Evolutionary conservation across 164 flowering plant species (phyloP), one percentile per base, ranked within the genome.

Genomic region (Aristolochia fimbriata): DNA sequence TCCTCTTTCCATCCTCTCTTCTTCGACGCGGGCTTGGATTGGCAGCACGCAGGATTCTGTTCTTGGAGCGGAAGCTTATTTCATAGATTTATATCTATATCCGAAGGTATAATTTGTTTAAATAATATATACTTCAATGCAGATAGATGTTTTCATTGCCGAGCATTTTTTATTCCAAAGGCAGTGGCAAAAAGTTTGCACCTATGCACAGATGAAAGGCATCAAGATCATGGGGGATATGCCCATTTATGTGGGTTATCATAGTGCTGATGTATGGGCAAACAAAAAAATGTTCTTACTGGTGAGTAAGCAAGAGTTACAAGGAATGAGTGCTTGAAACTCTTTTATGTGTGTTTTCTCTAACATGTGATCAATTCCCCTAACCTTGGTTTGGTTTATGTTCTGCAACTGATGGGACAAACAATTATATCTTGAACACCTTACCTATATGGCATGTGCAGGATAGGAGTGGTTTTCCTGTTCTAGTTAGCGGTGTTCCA

Each of bases 251-350:
- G 97, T 93, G 15, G 99, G 94, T 56, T 88, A 90, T 79, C 99
- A 93, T 68, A 90, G 96, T 78, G 97, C 99, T 41, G 99, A 93
- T 80, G 96, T 88, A 49, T 93, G 99, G 99, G 99, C 99, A 61
- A 90, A 93, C 67, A 88, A 76, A 71, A 85, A 77, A 56, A 81
- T 81, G 6, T 93, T 93, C 80, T 76, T 77, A 63, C 80, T 93
- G 85, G 99, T 90, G 61, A 68, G 90, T 75, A 50, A 37, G 1
- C 12, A 37, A 37, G 43, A 37, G 9, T 37, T 37, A 6, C 43
- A 37, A 37, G 43, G 43, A 37, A 3, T 3, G 4, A 37, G 11
- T 37, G 43, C 43, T 6, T 37, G 9, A 37, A 7, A 37, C 12
- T 3, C 8, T 37, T 37, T 37, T 6, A n/a, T 37, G 3, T 27